phyloP scores from a whole-genome alignment of 257 asterid species.

The Gynochthodes officinalis region DNA sequence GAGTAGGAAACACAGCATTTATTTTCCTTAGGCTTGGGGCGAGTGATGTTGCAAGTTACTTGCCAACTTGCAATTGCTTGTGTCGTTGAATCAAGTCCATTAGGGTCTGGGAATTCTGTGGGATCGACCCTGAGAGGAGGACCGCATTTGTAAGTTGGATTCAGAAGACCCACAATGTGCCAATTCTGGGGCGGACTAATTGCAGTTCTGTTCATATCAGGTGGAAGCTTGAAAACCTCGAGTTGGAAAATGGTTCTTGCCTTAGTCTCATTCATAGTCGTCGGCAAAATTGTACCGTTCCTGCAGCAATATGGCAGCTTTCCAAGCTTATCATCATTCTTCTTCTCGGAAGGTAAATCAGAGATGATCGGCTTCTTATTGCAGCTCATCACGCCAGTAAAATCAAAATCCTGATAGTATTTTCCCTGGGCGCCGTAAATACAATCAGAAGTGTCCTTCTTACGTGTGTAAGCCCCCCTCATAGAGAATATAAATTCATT shows the following conservation, averaged over 20 bases:
- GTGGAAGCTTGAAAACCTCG: constrained; percentile 84
- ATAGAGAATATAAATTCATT: constrained; percentile 80
- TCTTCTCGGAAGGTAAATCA: constrained; percentile 62
- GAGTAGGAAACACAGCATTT: constrained; percentile 89
- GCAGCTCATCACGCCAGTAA: constrained; percentile 67
- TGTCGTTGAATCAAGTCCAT: constrained; percentile 43
- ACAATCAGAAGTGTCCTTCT: constrained; percentile 68
- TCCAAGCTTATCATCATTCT: constrained; percentile 70
- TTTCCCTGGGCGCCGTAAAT: constrained; percentile 86
- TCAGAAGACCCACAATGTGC: constrained; percentile 66
- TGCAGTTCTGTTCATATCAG: constrained; percentile 70
- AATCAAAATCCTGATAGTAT: constrained; percentile 68
- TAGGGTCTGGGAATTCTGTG: constrained; percentile 62
- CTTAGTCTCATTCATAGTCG: constrained; percentile 64
- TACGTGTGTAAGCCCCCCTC: constrained; percentile 78
- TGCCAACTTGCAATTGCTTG: constrained; percentile 84
- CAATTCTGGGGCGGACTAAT: constrained; percentile 80
- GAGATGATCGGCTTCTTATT: constrained; percentile 61
- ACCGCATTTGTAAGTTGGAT: constrained; percentile 68
- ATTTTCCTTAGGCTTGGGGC: constrained; percentile 48
- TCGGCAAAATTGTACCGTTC: constrained; percentile 63
- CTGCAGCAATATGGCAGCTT: constrained; percentile 74
- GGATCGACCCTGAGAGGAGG: constrained; percentile 70
- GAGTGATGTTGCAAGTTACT: constrained; percentile 67
- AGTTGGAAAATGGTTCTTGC: constrained; percentile 70